phyloP scores from a whole-genome alignment of 2,329 filamentous ascomycete species.

The Ramularia endophylla region DNA sequence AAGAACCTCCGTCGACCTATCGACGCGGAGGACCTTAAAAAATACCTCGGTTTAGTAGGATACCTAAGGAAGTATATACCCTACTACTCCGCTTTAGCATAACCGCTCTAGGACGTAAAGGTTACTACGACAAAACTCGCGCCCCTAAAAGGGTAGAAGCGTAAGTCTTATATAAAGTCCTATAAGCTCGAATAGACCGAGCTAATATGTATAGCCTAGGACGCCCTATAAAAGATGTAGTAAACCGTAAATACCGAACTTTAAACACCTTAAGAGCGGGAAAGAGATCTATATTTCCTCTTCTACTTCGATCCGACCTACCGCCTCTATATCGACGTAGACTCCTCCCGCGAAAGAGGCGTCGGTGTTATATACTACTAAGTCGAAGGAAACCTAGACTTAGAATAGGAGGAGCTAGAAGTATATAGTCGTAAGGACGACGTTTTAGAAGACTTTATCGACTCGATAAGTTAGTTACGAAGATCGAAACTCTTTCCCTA shows the following conservation, averaged over 20 bases:
- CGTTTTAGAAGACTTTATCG: background rate
- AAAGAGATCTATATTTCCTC: background rate
- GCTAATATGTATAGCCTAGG: background rate
- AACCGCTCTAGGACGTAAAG: background rate
- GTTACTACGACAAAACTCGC: background rate
- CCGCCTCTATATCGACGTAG: slow-evolving; percentile 2
- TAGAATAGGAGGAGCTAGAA: slow-evolving; percentile 1
- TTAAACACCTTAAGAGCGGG: too few relatives aligned
- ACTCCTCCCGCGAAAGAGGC: background rate
- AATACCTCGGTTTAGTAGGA: background rate
- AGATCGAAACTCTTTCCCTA: background rate
- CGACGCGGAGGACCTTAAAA: background rate
- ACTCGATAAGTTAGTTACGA: slow-evolving; percentile 1
- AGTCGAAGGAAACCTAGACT: background rate
- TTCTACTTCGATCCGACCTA: background rate
- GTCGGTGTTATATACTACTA: slow-evolving; percentile 3
- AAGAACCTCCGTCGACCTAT: background rate
- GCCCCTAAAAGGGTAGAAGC: background rate
- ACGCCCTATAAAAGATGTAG: background rate
- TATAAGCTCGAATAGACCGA: background rate
- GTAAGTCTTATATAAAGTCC: background rate
- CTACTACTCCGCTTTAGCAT: background rate
- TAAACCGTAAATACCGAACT: too few relatives aligned
- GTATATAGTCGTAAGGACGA: background rate
- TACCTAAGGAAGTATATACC: slow-evolving; percentile 1